These are phyloP conservation scores for Leptodontidium sp. DNA, from an alignment of 2,329 filamentous ascomycete genomes.

Conservation along the genomic window DNA sequence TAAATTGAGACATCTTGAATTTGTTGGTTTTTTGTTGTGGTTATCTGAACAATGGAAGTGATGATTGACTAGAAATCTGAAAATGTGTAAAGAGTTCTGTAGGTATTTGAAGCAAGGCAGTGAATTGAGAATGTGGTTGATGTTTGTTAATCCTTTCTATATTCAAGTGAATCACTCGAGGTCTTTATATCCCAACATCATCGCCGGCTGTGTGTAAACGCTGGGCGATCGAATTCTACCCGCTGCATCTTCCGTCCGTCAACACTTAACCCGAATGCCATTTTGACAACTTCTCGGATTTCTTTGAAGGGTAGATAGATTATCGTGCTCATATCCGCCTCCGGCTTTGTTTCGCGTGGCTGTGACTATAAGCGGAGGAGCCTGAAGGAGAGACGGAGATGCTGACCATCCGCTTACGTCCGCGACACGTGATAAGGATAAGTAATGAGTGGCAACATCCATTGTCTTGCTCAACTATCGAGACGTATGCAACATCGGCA, in stretches of 20 bases:
- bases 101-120: neutral
- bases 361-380: neutral
- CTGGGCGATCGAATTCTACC: neutral
- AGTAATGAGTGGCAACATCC: neutral
- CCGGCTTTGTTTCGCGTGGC: too few relatives aligned
- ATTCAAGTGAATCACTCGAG: neutral
- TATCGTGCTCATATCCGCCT: neutral
- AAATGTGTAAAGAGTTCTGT: too few relatives aligned
- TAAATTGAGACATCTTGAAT: conserved; percentile 19
- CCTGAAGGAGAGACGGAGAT: neutral
- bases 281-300: neutral
- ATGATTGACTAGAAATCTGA: neutral
- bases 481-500: too few relatives aligned
- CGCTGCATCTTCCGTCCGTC: neutral
- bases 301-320: neutral
- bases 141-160: neutral
- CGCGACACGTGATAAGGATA: neutral
- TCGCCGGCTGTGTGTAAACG: neutral
- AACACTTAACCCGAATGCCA: neutral
- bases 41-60: neutral
- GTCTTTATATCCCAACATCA: neutral
- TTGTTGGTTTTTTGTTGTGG: neutral
- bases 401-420: conserved; percentile 3
- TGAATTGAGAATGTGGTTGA: neutral
- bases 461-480: too few relatives aligned